These are phyloP conservation scores for Phytopythium ostracodes DNA, from an alignment of 352 stramenopile genomes.

Conservation along the genomic window DNA sequence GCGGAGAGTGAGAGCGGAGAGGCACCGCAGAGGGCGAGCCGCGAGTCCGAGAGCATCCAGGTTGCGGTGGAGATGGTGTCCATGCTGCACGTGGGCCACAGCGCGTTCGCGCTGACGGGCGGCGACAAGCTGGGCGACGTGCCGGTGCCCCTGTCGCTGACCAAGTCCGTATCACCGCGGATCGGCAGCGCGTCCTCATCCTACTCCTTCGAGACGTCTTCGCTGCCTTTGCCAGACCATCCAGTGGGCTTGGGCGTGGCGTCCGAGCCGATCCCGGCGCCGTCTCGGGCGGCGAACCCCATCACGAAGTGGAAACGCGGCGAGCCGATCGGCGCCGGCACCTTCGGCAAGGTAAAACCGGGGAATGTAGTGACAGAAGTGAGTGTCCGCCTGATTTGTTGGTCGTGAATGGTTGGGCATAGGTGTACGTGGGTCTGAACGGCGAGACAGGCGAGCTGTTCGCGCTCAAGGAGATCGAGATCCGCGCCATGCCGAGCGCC, in stretches of 20 bases:
- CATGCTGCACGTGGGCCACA: slow-evolving; percentile 27
- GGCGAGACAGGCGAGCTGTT: slow-evolving; percentile 89
- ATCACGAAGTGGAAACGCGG: slow-evolving; percentile 91
- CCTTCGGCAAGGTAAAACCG: slow-evolving; percentile 81
- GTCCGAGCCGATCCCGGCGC: not conserved
- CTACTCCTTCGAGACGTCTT: slow-evolving; percentile 17
- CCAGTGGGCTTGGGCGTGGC: not conserved
- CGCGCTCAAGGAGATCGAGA: slow-evolving; percentile 87
- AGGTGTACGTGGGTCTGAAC: slow-evolving; percentile 96
- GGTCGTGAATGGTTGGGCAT: not conserved
- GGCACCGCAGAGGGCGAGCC: slow-evolving; percentile 3
- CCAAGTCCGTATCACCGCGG: slow-evolving; percentile 42
- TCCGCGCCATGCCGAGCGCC: slow-evolving; percentile 46
- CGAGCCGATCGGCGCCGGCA: slow-evolving; percentile 92
- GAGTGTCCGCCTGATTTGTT: not conserved
- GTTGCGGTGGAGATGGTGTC: slow-evolving; percentile 31
- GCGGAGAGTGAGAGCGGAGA: not conserved
- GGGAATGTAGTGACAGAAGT: not conserved
- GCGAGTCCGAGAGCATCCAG: slow-evolving; percentile 12
- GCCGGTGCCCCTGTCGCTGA: slow-evolving; percentile 32
- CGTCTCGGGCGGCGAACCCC: slow-evolving; percentile 13
- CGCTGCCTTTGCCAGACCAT: not conserved
- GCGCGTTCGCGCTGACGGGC: slow-evolving; percentile 14
- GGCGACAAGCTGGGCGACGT: slow-evolving; percentile 16
- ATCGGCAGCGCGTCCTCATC: slow-evolving; percentile 26